Base-by-base conservation (phyloP, 2,329 filamentous ascomycete species). In the Trematosphaeria pertusa region DNA sequence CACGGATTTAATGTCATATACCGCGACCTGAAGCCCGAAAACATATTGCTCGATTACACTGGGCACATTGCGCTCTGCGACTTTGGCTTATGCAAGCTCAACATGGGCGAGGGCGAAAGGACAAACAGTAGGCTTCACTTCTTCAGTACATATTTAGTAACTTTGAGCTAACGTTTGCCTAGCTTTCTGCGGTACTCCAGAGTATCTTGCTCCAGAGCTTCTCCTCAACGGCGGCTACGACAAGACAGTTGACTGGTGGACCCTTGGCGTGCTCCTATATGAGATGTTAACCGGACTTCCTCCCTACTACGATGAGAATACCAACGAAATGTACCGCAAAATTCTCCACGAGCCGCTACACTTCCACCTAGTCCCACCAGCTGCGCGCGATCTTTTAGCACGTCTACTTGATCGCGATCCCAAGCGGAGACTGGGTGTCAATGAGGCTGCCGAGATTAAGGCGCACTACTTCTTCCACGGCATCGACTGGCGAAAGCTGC, bases 241-340 rank as follows among this genome's bases (percentile, higher is more conserved):
- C 46, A 97, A 97, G 76, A 96, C 97, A 92, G 92, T 97, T 4
- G 92, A 97, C 72, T 97, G 97, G 72, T 97, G 93, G 93, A 97
- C 93, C 1, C 80, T 97, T 10, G 93, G 93, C 43, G 93, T 97
- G 32, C 79, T 97, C 39, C 93, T 97, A 1, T 97, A 97, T 64
- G 93, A 97, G 73, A 97, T 97, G 93, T 97, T 93, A 76, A 97
- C 93, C 64, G 93, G 93, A 24, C 97, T 93, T 93, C 96, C 91
- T 61, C 93, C 93, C 0, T 97, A 97, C 75, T 97, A 97, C 63
- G 93, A 93, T 46, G 93, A 97, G 65, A 93, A 97, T 67, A 97
- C 92, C 0, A 92, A 97, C 73, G 92, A 97, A 72, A 97, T 97
- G 92, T 97, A 97, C 78, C 97, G 97, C 79, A 97, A 97, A 75